Base-by-base conservation (phyloP, 345 rosid genomes). In the Salix koriyanagi region DNA sequence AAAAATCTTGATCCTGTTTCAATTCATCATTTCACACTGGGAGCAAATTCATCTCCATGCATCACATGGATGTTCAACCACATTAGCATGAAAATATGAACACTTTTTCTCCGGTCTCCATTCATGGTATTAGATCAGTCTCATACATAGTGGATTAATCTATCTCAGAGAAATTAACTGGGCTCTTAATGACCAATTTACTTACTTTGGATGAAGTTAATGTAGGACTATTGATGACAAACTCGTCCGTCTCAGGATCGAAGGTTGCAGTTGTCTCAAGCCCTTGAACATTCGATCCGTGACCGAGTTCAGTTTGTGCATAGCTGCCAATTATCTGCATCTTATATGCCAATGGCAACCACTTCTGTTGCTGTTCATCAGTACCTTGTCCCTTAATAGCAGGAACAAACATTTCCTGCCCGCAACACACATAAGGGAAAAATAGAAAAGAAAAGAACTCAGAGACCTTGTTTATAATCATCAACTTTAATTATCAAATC, bases 291-390 rank as follows among this genome's bases (percentile, higher is more conserved):
- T 96, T 96, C 41, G 99, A 96, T 78, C 98, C 99, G 81, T 96
- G 99, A 75, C 99, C 99, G 67, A 96, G 98, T 85, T 96, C 99
- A 79, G 99, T 96, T 73, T 96, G 99, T 34, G 98, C 98, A 89
- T 96, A 96, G 84, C 97, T 91, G 70, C 99, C 98, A 79, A 96
- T 91, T 79, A 96, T 96, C 84, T 96, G 94, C 99, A 96, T 92
- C 88, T 84, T 94, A 83, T 77, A 77, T 21, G 99, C 99, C 88
- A 92, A 82, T 5, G 98, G 85, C 78, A 96, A 79, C 99, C 98
- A 96, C 81, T 94, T 91, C 86, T 89, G 73, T 54, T 94, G 98
- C 85, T 96, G 98, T 90, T 94, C 96, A 9, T 89, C 97, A 9
- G 98, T 94, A 15, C 99, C 99, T 76, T 92, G 97, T 37, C 99